phyloP scores from a whole-genome alignment of 352 stramenopile species.

The Globisporangium irregulare region DNA sequence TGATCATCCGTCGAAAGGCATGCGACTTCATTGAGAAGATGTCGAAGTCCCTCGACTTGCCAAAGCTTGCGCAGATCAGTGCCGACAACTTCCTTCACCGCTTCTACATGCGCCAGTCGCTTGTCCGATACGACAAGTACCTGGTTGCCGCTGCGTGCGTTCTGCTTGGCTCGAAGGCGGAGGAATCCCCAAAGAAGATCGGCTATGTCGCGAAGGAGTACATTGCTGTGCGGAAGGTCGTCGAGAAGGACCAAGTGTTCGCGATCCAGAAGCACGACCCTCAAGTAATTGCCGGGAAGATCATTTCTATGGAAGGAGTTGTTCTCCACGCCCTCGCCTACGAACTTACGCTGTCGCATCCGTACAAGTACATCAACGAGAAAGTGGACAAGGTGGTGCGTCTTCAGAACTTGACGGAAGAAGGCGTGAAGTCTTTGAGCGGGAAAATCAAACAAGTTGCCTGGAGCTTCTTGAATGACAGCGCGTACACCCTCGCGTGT shows the following conservation, averaged over 20 bases:
- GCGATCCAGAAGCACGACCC: constrained; percentile 76
- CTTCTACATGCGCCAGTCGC: constrained; percentile 85
- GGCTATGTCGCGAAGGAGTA: constrained; percentile 72
- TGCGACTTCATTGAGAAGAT: constrained; percentile 89
- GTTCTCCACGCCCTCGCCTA: constrained; percentile 81
- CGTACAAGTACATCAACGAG: constrained; percentile 87
- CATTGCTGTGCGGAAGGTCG: constrained; percentile 57
- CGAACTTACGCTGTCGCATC: constrained; percentile 80
- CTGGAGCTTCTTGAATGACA: constrained; percentile 90
- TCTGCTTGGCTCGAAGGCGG: constrained; percentile 79
- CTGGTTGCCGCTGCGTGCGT: constrained; percentile 80
- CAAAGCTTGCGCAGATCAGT: constrained; percentile 80
- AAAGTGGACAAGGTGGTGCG: constrained; percentile 82
- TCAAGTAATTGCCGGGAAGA: constrained; percentile 58
- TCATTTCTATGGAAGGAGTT: constrained; percentile 84
- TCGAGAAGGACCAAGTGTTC: constrained; percentile 78
- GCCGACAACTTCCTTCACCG: constrained; percentile 87
- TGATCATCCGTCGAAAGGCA: constrained; percentile 64
- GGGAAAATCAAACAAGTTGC: constrained; percentile 84
- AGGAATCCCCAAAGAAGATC: constrained; percentile 82
- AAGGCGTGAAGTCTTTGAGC: constrained; percentile 50
- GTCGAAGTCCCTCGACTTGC: constrained; percentile 68
- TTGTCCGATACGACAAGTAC: constrained; percentile 85
- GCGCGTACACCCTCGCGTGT: constrained; percentile 81
- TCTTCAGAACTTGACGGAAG: constrained; percentile 52